Conservation (phyloP, 2,329 filamentous ascomycete genomes). For the Paracorniculantispora psalliotae region DNA sequence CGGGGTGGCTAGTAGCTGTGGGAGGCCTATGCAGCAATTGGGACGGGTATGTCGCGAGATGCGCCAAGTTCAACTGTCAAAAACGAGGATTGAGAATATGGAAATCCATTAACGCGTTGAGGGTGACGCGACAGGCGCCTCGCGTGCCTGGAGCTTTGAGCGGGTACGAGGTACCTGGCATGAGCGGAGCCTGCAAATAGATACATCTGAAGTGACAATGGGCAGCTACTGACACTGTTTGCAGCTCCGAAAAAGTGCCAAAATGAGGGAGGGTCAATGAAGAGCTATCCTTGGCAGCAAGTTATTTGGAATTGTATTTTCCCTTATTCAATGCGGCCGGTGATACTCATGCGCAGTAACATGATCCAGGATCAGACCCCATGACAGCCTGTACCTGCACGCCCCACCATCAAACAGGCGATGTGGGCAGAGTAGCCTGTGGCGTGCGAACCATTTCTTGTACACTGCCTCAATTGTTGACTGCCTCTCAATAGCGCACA, state of each 20-base stretch:
- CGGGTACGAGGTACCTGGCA: neutral
- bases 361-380: neutral
- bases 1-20: neutral
- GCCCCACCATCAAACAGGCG: neutral
- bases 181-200: neutral
- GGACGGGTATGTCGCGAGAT: neutral
- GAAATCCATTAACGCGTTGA: slow-evolving; percentile 12
- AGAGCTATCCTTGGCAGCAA: too few relatives aligned
- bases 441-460: neutral
- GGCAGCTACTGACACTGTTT: too few relatives aligned
- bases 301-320: too few relatives aligned
- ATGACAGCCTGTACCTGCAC: slow-evolving; percentile 6
- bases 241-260: too few relatives aligned
- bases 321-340: too few relatives aligned
- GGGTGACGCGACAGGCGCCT: slow-evolving; percentile 11
- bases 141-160: neutral
- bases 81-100: neutral
- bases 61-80: neutral
- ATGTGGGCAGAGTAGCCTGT: neutral
- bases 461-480: neutral
- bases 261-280: too few relatives aligned
- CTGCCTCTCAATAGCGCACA: neutral
- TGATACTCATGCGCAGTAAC: too few relatives aligned
- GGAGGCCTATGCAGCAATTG: neutral
- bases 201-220: too few relatives aligned